These are phyloP conservation scores for Cordyceps militaris DNA, from an alignment of 2,329 filamentous ascomycete genomes.

Conservation along the genomic window DNA sequence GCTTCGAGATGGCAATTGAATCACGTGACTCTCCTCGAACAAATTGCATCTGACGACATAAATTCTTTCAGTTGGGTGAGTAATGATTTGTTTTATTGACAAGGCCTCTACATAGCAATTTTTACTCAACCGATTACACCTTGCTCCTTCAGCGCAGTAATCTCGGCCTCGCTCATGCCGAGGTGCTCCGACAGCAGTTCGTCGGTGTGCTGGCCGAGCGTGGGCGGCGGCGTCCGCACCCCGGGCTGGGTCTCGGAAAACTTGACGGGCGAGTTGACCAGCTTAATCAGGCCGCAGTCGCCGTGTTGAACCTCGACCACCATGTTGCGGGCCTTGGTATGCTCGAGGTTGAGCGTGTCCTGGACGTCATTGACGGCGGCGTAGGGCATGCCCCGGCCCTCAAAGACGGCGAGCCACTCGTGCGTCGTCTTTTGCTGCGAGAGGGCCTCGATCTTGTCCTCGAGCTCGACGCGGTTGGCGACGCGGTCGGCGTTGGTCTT, in stretches of 20 bases:
- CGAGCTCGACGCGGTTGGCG: conserved; percentile 67
- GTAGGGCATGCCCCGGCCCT: conserved; percentile 88
- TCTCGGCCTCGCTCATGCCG: conserved; percentile 50
- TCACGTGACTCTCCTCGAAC: not conserved
- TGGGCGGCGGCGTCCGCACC: conserved; percentile 72
- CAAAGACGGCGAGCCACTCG: conserved; percentile 80
- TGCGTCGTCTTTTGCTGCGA: conserved; percentile 72
- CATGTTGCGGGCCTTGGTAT: conserved; percentile 82
- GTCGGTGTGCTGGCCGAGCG: conserved; percentile 78
- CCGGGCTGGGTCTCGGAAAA: conserved; percentile 76
- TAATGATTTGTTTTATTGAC: not conserved
- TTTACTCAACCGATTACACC: conserved; percentile 54
- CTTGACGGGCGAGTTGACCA: conserved; percentile 93
- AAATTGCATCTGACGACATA: not conserved
- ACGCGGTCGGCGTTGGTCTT: conserved; percentile 56
- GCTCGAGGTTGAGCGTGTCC: conserved; percentile 72
- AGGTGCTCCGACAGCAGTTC: conserved; percentile 63
- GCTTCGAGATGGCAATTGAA: not conserved
- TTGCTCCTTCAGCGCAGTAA: conserved; percentile 54
- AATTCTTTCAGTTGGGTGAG: not conserved
- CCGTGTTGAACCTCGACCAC: conserved; percentile 80
- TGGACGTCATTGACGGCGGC: conserved; percentile 92
- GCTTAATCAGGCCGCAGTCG: conserved; percentile 73
- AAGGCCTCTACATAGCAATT: not conserved
- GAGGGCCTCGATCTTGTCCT: conserved; percentile 68